phyloP scores from a whole-genome alignment of 2,329 filamentous ascomycete genomes.

The Botrytis fabae region DNA sequence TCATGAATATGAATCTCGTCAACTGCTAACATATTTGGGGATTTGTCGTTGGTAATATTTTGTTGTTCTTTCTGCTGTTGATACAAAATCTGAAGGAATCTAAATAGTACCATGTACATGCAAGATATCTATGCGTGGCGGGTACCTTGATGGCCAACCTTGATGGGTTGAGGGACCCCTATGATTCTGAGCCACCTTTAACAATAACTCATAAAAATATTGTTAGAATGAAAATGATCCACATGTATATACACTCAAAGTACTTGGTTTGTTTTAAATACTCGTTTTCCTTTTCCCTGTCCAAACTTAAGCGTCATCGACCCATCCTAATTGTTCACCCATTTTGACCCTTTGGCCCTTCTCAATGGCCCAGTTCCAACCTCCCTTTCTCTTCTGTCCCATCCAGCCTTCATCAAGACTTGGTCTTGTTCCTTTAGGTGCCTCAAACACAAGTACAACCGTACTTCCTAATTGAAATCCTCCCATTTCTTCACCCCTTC shows the following conservation, averaged over 20 bases:
- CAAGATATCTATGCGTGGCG: neutral
- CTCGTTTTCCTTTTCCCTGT: neutral
- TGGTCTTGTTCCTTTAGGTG: slow-evolving; percentile 63
- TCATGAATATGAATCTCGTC: slow-evolving; percentile 51
- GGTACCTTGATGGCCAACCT: slow-evolving; percentile 26
- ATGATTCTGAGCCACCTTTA: neutral
- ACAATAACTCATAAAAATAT: neutral
- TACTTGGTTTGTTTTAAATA: neutral
- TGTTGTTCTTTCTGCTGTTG: neutral
- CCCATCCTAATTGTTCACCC: slow-evolving; percentile 79
- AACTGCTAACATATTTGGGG: slow-evolving; percentile 16
- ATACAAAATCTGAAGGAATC: slow-evolving; percentile 7
- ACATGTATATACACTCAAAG: neutral
- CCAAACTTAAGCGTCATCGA: slow-evolving; percentile 51
- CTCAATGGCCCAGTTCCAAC: slow-evolving; percentile 84
- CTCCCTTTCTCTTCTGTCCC: slow-evolving; percentile 56
- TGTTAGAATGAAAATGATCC: neutral
- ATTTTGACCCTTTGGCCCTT: slow-evolving; percentile 88
- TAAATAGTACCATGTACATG: neutral
- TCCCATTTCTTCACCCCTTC: slow-evolving; percentile 93
- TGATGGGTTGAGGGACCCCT: slow-evolving; percentile 4
- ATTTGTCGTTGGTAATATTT: neutral
- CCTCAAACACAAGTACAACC: slow-evolving; percentile 94
- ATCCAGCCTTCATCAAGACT: slow-evolving; percentile 62
- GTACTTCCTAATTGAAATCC: slow-evolving; percentile 96